Evolutionary conservation across 495 filamentous ascomycete species (phyloP), one percentile per base, ranked within the genome.

Genomic region (Xylaria cubensis): DNA sequence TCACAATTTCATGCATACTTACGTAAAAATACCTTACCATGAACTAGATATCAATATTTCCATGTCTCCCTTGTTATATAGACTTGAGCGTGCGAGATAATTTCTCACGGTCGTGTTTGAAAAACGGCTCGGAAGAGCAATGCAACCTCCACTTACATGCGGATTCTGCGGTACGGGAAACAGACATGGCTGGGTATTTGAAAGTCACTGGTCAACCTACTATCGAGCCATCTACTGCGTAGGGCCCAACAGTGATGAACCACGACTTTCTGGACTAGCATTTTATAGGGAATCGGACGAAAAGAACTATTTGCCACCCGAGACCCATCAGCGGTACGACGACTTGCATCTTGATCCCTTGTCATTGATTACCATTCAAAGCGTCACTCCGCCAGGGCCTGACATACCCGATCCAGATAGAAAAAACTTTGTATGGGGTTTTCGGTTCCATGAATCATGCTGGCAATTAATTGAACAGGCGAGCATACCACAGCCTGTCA

Each of bases 381-480:
- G 39, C 10, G n/a, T 72, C 51, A 26, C 34, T 17, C 63, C 70
- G 39, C 70, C 70, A 4, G 53, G 53, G 5, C 41, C 53, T 36
- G 59, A 65, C 36, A 12, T 65, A 2, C 64, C 32, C 19, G 64
- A 72, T 9, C n/a, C 21, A 1, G 70, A 62, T 19, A 39, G 53
- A n/a, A 36, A 7, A 51, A 34, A 1, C 4, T 67, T 61, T 53
- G 64, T 65, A 13, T 73, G 71, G 64, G 71, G 71, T 0, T 73
- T 73, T 21, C 56, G 34, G 10, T 73, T 73, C 17, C 71, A 73
- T 55, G 71, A 73, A 1, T 61, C 71, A 10, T 73, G 71, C 36
- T 73, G 71, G 71, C n/a, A 19, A 5, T n/a, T 73, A 19, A 39
- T 69, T 34, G 58, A 68, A 24, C 71, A 73, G 65, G 71, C 71